Evolutionary conservation across 108 stramenopile genomes (phyloP).

Genomic region (Fistulifera solaris): DNA sequence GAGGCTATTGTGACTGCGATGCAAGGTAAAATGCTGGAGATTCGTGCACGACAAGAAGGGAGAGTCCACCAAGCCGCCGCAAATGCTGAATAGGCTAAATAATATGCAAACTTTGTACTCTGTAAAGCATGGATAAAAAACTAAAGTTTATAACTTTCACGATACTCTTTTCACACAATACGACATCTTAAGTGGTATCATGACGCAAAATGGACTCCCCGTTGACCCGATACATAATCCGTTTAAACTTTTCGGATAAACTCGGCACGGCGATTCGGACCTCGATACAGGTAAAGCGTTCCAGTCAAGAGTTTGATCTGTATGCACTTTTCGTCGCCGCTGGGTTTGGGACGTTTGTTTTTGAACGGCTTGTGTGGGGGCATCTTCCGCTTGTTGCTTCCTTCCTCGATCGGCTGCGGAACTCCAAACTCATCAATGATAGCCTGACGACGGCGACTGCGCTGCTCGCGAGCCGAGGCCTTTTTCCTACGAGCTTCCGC

Average conservation of each 20-base stretch:
- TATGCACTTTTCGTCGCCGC: neutral
- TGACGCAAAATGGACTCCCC: too few species aligned
- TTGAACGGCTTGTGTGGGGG: too few species aligned
- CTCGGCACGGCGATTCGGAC: slow-evolving; percentile 41
- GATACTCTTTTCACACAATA: too few species aligned
- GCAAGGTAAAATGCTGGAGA: slow-evolving; percentile 84
- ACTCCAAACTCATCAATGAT: slow-evolving; percentile 20
- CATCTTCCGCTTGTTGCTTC: neutral
- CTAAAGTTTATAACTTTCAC: too few species aligned
- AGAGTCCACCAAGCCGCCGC: slow-evolving; percentile 6
- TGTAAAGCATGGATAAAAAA: too few species aligned
- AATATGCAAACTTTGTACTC: too few species aligned
- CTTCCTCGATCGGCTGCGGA: neutral
- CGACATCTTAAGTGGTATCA: too few species aligned
- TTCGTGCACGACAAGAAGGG: slow-evolving; percentile 74
- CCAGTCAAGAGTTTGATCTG: slow-evolving; percentile 52
- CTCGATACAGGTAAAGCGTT: slow-evolving; percentile 58
- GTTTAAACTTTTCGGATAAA: slow-evolving; percentile 24
- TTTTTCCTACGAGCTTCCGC: neutral
- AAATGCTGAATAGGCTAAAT: neutral
- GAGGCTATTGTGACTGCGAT: slow-evolving; percentile 61
- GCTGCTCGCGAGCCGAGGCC: slow-evolving; percentile 27
- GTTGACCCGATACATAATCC: too few species aligned
- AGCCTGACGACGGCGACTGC: slow-evolving; percentile 34
- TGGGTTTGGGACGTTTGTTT: neutral